Percentiles rank a stretch among this genome's conserved stretches.
phyloP scores from a whole-genome alignment of 305 asterid genomes.

The Fraxinus platypoda region DNA sequence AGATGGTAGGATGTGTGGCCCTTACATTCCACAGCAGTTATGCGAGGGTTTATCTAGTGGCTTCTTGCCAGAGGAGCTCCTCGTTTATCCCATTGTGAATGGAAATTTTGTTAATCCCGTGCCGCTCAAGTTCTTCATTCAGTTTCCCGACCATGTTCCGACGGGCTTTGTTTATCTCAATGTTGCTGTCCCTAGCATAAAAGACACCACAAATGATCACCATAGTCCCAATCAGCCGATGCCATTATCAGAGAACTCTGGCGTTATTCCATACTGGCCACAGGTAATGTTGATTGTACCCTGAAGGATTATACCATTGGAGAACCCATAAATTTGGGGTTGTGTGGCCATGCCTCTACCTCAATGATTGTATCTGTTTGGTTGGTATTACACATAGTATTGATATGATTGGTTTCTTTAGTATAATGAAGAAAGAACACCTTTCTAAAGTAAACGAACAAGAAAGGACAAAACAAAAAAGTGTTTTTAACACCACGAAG shows the following conservation, averaged over 20 bases:
- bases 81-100: constrained; percentile 73
- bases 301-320: constrained; percentile 2
- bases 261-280: constrained; percentile 21
- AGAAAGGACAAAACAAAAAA: background rate
- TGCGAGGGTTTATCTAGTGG: constrained; percentile 80
- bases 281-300: constrained; percentile 31
- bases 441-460: background rate
- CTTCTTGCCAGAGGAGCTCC: constrained; percentile 77
- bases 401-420: background rate
- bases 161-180: constrained; percentile 70
- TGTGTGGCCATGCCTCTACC: background rate
- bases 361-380: background rate
- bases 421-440: background rate
- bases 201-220: constrained; percentile 24
- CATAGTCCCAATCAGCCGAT: constrained; percentile 23
- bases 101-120: constrained; percentile 62
- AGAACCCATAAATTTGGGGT: background rate
- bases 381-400: background rate
- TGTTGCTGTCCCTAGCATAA: constrained; percentile 25
- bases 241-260: constrained; percentile 26
- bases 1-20: constrained; percentile 87
- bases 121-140: constrained; percentile 72
- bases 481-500: background rate
- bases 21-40: constrained; percentile 81
- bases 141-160: constrained; percentile 76